A percentile compares a stretch with the other conserved stretches of the same genome.
Evolutionary conservation across 305 asterid species (phyloP).

Genomic region (Fraxinus nigra): DNA sequence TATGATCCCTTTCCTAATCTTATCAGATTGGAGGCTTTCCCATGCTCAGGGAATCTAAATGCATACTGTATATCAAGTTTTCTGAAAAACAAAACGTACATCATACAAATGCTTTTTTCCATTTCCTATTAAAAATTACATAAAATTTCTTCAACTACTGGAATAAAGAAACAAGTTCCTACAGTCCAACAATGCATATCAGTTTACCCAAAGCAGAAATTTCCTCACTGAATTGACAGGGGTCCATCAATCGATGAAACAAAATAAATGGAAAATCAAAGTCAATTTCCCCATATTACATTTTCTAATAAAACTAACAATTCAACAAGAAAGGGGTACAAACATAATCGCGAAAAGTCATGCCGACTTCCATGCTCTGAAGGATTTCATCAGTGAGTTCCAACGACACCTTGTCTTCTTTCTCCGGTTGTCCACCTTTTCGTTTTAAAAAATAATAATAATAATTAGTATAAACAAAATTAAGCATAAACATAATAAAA

Average conservation of each 20-base stretch:
- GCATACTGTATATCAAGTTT: not conserved
- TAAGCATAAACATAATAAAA: not conserved
- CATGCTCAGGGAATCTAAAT: not conserved
- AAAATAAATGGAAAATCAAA: slow-evolving; percentile 6
- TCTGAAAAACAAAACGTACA: not conserved
- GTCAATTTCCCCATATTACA: not conserved
- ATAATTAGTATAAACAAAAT: not conserved
- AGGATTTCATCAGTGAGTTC: slow-evolving; percentile 89
- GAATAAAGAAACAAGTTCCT: not conserved
- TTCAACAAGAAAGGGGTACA: slow-evolving; percentile 10
- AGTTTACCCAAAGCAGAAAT: not conserved
- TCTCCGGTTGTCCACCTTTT: slow-evolving; percentile 63
- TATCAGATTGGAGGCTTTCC: not conserved
- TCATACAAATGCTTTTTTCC: not conserved
- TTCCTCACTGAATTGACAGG: not conserved
- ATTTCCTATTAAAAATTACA: not conserved
- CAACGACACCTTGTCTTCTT: slow-evolving; percentile 80
- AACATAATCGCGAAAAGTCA: slow-evolving; percentile 93
- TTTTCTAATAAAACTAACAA: not conserved
- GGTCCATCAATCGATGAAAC: not conserved
- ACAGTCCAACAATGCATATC: not conserved
- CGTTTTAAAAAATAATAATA: not conserved
- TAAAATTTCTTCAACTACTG: not conserved
- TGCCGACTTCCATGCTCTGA: slow-evolving; percentile 98
- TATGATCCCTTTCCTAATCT: not conserved